phyloP scores from a whole-genome alignment of 2,329 filamentous ascomycete species.

The Bertia moriformis region DNA sequence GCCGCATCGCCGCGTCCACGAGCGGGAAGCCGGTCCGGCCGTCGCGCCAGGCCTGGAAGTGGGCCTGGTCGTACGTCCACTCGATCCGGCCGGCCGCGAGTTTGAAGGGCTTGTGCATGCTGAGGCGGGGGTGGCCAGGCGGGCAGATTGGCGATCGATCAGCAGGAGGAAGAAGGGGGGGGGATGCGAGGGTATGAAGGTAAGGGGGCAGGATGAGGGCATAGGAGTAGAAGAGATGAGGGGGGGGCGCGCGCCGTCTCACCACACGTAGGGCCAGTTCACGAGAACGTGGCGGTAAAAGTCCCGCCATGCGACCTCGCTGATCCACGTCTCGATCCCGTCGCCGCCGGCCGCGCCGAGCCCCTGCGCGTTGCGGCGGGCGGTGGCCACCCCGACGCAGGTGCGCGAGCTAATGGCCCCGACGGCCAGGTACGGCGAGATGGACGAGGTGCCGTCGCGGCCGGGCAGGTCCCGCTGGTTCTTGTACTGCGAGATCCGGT shows the following conservation, averaged over 20 bases:
- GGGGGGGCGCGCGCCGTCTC: slow-evolving; percentile 11
- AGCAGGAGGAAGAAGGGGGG: neutral
- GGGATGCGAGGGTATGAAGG: slow-evolving; percentile 8
- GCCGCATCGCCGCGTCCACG: slow-evolving; percentile 55
- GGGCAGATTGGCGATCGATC: too few species aligned
- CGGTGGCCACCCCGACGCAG: slow-evolving; percentile 46
- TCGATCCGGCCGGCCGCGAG: slow-evolving; percentile 46
- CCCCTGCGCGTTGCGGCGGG: slow-evolving; percentile 45
- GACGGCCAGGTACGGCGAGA: slow-evolving; percentile 60
- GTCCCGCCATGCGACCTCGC: slow-evolving; percentile 73
- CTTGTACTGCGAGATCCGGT: slow-evolving; percentile 47
- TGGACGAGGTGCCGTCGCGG: slow-evolving; percentile 44
- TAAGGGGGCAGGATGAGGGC: neutral
- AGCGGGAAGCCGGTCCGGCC: slow-evolving; percentile 50
- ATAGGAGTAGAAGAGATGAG: neutral
- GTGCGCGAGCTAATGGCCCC: slow-evolving; percentile 57
- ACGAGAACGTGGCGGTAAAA: slow-evolving; percentile 79
- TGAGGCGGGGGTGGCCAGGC: slow-evolving; percentile 5
- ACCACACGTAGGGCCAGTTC: slow-evolving; percentile 73
- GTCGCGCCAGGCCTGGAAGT: slow-evolving; percentile 45
- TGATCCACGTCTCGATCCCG: slow-evolving; percentile 62
- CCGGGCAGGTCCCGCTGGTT: slow-evolving; percentile 52
- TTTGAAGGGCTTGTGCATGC: slow-evolving; percentile 40
- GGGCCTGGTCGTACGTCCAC: slow-evolving; percentile 46
- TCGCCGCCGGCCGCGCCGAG: slow-evolving; percentile 39